Base-by-base conservation (phyloP, 805 yeast species). In the Metschnikowia bowlesiae region DNA sequence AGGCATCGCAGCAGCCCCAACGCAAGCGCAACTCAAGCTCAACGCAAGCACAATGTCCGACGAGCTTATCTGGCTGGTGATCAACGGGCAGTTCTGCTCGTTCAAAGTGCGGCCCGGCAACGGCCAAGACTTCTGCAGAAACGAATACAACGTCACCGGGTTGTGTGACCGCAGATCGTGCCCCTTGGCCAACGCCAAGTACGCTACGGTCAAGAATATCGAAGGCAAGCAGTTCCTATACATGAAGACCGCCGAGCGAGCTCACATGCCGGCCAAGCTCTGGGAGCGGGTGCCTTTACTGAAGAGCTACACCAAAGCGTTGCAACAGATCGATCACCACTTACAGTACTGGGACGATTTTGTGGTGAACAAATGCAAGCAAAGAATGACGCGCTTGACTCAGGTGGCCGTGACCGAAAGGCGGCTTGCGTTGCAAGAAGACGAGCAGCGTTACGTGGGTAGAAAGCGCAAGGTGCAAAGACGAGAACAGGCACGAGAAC, bases 241-340 rank as follows among this genome's bases (percentile, higher is more conserved):
- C 71, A 94, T 94, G 89, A 94, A 94, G 68, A 94, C 98, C 1
- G 96, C 95, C 1, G 99, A 94, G 73, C 83, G 99, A 71, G 95
- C 96, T 18, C 98, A 94, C 66, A 87, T 90, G 55, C 99, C 99
- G 11, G 82, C 87, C 40, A 86, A 87, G 61, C 74, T 89, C 66
- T 94, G 99, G 99, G 97, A 94, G 71, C 81, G 97, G 62, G 86
- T 94, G 64, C 87, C 85, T 68, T 77, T 94, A 53, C 87, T 94
- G 43, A 90, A 89, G 69, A 91, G 94, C 68, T 94, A 90, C 67
- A 79, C 85, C 47, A 87, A 81, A 66, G 98, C 98, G 0, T 76
- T 94, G 62, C 79, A 80, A 55, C 99, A 94, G 68, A 81, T 94
- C 49, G 98, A 92, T 68, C 84, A 84, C 52, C 88, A 89, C 59